These are phyloP conservation scores for Cucurbita ficifolia DNA, from an alignment of 306 rosid species.

Conservation along the genomic window DNA sequence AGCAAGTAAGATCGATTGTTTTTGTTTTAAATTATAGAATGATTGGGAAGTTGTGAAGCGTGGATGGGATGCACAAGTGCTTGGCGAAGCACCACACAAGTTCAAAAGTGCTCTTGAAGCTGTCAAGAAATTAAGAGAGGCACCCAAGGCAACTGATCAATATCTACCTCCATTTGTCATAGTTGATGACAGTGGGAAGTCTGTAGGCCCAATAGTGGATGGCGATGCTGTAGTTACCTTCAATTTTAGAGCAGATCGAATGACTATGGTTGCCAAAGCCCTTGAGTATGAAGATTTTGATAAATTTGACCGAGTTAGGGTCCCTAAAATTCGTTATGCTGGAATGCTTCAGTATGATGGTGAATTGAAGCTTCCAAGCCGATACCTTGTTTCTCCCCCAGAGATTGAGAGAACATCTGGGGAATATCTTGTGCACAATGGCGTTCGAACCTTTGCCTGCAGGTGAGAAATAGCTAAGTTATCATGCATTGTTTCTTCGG, in stretches of 20 bases:
- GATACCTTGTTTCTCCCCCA: constrained; percentile 91
- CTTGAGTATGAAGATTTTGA: constrained; percentile 81
- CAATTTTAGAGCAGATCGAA: constrained; percentile 94
- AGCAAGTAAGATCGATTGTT: background rate
- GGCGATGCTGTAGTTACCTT: constrained; percentile 97
- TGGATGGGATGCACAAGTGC: constrained; percentile 99
- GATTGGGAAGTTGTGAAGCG: constrained; percentile 94
- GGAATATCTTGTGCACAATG: constrained; percentile 79
- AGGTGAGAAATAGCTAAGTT: constrained; percentile 31
- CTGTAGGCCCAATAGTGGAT: constrained; percentile 91
- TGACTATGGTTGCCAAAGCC: constrained; percentile 92
- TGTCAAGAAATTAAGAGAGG: constrained; percentile 63
- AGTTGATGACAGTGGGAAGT: constrained; percentile 62
- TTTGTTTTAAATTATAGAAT: constrained; percentile 42
- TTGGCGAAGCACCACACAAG: constrained; percentile 88
- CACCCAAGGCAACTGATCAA: constrained; percentile 64
- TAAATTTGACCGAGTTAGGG: constrained; percentile 78
- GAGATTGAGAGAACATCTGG: constrained; percentile 97
- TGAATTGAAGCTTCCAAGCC: constrained; percentile 84
- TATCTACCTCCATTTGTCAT: constrained; percentile 91
- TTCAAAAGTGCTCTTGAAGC: constrained; percentile 69
- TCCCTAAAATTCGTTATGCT: constrained; percentile 81
- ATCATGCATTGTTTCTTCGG: background rate
- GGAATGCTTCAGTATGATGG: constrained; percentile 99
- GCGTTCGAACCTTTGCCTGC: constrained; percentile 90